A percentile compares a stretch with the other conserved stretches of the same genome.
Evolutionary conservation across 768 basidiomycete genomes (phyloP).

Genomic region (Candolleomyces eurysporus): DNA sequence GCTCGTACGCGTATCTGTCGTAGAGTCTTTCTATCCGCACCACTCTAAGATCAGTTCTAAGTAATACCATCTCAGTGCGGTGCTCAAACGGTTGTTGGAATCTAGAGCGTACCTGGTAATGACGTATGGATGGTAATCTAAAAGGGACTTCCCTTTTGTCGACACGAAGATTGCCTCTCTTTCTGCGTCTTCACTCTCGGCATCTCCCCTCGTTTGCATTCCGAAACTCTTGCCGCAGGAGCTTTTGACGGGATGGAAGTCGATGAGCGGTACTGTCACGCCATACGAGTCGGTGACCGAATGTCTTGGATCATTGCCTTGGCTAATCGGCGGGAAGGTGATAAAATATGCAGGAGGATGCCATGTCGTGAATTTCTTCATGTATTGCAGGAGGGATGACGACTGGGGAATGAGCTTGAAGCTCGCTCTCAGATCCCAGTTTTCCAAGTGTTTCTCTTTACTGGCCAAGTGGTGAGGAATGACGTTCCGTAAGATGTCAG

Average conservation of each 20-base stretch:
- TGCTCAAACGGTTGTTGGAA: background rate
- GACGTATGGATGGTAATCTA: conserved; percentile 32
- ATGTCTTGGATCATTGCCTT: too few relatives aligned
- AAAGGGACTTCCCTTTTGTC: conserved; percentile 14
- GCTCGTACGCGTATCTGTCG: too few relatives aligned
- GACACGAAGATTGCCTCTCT: conserved; percentile 4
- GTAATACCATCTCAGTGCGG: background rate
- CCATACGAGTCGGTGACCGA: too few relatives aligned
- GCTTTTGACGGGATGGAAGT: conserved; percentile 15
- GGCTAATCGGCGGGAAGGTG: conserved; percentile 6
- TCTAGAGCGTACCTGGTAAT: conserved; percentile 28
- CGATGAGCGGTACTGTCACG: too few relatives aligned
- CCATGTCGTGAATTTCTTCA: conserved; percentile 29
- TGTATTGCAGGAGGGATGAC: conserved; percentile 26
- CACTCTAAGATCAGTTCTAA: conserved; percentile 33
- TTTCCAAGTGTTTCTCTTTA: conserved; percentile 19
- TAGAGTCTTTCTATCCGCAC: too few relatives aligned
- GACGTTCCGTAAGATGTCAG: background rate
- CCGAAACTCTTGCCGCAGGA: conserved; percentile 13
- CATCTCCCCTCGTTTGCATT: conserved; percentile 6
- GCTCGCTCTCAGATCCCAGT: conserved; percentile 35
- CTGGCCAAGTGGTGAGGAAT: background rate
- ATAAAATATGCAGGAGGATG: conserved; percentile 18
- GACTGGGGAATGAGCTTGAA: conserved; percentile 33
- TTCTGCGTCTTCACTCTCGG: conserved; percentile 4